Conservation (phyloP, 495 filamentous ascomycete species). For the Gamarada debralockiae region DNA sequence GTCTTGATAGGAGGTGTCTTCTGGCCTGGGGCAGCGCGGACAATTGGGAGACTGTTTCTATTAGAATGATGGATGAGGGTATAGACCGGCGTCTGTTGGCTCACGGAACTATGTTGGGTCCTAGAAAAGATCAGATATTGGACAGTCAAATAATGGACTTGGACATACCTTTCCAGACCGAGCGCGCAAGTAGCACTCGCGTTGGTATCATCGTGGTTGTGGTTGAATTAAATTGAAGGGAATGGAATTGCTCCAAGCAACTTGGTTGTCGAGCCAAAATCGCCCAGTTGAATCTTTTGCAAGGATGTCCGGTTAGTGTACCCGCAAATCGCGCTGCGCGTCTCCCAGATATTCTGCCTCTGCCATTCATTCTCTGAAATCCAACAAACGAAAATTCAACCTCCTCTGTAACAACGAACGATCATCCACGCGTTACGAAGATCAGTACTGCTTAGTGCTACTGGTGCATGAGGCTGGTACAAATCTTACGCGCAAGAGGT, state of each 20-base stretch:
- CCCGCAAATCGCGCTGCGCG: not conserved
- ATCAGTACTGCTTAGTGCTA: too few relatives aligned
- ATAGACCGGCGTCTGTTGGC: constrained; percentile 7
- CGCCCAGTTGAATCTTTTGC: too few relatives aligned
- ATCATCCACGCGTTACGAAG: too few relatives aligned
- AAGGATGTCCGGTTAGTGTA: not conserved
- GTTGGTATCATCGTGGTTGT: constrained; percentile 55
- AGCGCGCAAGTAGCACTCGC: constrained; percentile 56
- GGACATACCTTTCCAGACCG: constrained; percentile 67
- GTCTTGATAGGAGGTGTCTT: constrained; percentile 73
- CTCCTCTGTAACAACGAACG: too few relatives aligned
- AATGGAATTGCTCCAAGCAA: not conserved
- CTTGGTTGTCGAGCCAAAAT: not conserved
- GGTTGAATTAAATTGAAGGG: not conserved
- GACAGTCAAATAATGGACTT: not conserved
- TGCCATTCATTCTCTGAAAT: too few relatives aligned
- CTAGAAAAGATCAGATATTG: constrained; percentile 31
- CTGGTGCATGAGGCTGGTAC: not conserved
- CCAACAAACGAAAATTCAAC: too few relatives aligned
- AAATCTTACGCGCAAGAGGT: not conserved
- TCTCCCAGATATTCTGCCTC: too few relatives aligned
- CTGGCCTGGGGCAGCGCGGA: constrained; percentile 57
- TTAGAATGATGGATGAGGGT: not conserved
- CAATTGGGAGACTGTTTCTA: constrained; percentile 54
- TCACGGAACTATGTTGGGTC: constrained; percentile 73